These are phyloP conservation scores for Pyrus hybrid DNA, from an alignment of 331 rosid species.

Conservation along the genomic window DNA sequence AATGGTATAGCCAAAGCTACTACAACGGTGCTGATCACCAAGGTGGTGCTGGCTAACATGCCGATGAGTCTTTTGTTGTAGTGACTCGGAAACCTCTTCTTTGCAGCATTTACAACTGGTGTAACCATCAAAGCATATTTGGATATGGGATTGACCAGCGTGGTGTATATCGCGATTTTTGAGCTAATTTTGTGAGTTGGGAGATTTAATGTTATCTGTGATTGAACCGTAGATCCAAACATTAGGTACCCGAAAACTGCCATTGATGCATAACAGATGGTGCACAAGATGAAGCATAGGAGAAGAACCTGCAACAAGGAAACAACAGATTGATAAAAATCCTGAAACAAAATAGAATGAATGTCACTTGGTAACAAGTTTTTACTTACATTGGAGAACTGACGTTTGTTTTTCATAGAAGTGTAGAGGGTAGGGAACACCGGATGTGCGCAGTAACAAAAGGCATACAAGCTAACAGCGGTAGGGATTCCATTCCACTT, in stretches of 20 bases:
- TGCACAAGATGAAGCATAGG: slow-evolving; percentile 54
- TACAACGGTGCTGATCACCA: slow-evolving; percentile 50
- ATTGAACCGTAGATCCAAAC: slow-evolving; percentile 55
- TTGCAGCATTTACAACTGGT: slow-evolving; percentile 56
- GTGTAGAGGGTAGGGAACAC: slow-evolving; percentile 78
- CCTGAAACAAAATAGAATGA: background rate
- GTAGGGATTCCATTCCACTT: slow-evolving; percentile 66
- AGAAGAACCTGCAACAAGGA: slow-evolving; percentile 47
- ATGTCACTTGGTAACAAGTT: background rate
- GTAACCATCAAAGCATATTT: slow-evolving; percentile 84
- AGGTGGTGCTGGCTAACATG: slow-evolving; percentile 26
- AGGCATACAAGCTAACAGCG: slow-evolving; percentile 64
- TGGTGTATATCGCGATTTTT: slow-evolving; percentile 63
- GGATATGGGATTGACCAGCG: slow-evolving; percentile 72
- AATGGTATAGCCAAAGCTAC: slow-evolving; percentile 63
- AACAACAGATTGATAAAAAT: background rate
- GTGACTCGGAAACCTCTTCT: slow-evolving; percentile 31
- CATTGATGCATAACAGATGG: slow-evolving; percentile 63
- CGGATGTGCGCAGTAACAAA: slow-evolving; percentile 87
- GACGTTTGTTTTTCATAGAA: slow-evolving; percentile 65
- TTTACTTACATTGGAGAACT: slow-evolving; percentile 67
- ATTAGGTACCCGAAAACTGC: slow-evolving; percentile 70
- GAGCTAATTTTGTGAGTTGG: slow-evolving; percentile 54
- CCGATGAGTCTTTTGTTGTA: slow-evolving; percentile 29
- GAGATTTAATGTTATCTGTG: slow-evolving; percentile 69